phyloP scores from a whole-genome alignment of 768 basidiomycete species.

The Pholiota molesta region DNA sequence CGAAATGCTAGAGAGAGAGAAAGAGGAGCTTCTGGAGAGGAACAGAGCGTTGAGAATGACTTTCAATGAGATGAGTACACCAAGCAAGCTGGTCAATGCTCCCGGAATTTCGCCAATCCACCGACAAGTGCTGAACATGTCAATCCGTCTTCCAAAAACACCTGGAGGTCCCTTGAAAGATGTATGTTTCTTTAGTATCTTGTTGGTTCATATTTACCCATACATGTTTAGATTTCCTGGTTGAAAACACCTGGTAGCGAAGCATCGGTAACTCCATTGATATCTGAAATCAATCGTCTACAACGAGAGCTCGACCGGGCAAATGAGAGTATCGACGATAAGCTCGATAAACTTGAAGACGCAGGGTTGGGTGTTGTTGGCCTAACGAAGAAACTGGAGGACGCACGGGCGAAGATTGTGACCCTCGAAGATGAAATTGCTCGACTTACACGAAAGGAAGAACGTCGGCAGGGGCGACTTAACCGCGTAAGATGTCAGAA shows the following conservation, averaged over 20 bases:
- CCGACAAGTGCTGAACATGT: conserved; percentile 70
- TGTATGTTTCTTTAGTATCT: conserved; percentile 44
- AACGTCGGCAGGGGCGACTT: conserved; percentile 64
- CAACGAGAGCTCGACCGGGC: conserved; percentile 77
- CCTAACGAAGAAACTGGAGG: conserved; percentile 70
- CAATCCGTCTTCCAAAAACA: conserved; percentile 70
- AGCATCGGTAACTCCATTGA: conserved; percentile 58
- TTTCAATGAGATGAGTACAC: conserved; percentile 56
- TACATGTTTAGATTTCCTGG: conserved; percentile 66
- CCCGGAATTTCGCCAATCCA: conserved; percentile 79
- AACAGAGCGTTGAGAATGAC: conserved; percentile 60
- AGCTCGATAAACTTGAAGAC: conserved; percentile 83
- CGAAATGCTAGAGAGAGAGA: conserved; percentile 75
- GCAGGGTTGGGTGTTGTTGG: conserved; percentile 76
- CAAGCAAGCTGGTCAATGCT: conserved; percentile 53
- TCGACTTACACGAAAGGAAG: conserved; percentile 66
- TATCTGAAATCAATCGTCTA: conserved; percentile 74
- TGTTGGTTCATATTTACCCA: conserved; percentile 2
- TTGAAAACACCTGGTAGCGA: conserved; percentile 63
- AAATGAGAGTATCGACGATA: conserved; percentile 87
- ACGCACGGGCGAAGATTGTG: conserved; percentile 61
- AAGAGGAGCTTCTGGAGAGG: conserved; percentile 74
- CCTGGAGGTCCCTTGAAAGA: conserved; percentile 80
- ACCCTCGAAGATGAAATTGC: conserved; percentile 70
- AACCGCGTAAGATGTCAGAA: conserved; percentile 68